phyloP scores from a whole-genome alignment of 148 eudicot species.

The Chenopodium suecicum region DNA sequence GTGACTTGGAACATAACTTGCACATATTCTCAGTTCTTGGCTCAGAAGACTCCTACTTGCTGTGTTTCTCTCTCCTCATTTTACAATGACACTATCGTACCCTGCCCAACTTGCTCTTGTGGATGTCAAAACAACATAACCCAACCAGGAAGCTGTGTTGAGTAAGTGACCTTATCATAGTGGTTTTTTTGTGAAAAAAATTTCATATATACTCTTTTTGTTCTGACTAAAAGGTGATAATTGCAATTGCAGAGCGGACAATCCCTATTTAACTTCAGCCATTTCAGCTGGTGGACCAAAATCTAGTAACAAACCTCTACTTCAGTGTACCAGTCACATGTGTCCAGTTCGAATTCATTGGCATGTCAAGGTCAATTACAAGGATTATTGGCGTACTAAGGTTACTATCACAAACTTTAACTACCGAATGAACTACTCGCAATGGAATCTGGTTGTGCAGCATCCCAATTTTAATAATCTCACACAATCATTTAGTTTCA shows the following conservation, averaged over 20 bases:
- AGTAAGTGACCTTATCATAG: constrained; percentile 32
- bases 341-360: constrained; percentile 71
- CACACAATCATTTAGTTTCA: constrained; percentile 60
- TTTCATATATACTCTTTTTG: constrained; percentile 11
- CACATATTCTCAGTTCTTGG: constrained; percentile 62
- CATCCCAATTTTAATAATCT: constrained; percentile 65
- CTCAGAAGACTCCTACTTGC: constrained; percentile 60
- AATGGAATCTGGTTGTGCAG: constrained; percentile 69
- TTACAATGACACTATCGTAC: constrained; percentile 54
- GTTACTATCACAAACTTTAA: constrained; percentile 62
- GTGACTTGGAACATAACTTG: constrained; percentile 83
- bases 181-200: neutral
- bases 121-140: constrained; percentile 53
- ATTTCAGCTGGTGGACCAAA: constrained; percentile 35
- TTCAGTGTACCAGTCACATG: constrained; percentile 66
- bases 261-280: constrained; percentile 50
- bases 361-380: constrained; percentile 70
- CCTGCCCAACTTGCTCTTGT: constrained; percentile 65
- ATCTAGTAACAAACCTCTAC: constrained; percentile 32
- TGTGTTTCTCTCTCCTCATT: constrained; percentile 76
- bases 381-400: constrained; percentile 71
- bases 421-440: constrained; percentile 59
- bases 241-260: constrained; percentile 38
- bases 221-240: constrained; percentile 12
- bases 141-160: constrained; percentile 48